These are phyloP conservation scores for Colletotrichum australisinense DNA, from an alignment of 2,329 filamentous ascomycete species.

Conservation along the genomic window DNA sequence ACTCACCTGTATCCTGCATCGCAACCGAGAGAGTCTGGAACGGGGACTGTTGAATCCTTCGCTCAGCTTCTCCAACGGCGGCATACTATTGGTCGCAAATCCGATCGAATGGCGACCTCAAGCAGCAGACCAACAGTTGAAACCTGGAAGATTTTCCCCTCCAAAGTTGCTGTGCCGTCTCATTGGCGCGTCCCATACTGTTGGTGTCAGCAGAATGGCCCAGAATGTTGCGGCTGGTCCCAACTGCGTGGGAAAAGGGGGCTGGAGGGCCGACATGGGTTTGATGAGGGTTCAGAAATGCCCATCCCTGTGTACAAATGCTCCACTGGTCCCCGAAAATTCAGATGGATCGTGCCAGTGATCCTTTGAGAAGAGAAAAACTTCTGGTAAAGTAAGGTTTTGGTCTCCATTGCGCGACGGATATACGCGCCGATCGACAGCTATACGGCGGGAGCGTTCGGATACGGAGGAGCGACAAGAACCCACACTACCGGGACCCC, in stretches of 20 bases:
- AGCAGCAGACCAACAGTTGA: not conserved
- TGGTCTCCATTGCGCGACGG: not conserved
- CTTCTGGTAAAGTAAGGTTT: not conserved
- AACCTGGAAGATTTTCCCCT: no score
- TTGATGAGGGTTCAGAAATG: not conserved
- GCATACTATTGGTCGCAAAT: not conserved
- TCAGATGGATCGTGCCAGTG: not conserved
- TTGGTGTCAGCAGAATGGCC: conserved; percentile 2
- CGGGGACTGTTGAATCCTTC: not conserved
- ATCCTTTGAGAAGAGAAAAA: not conserved
- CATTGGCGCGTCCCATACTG: not conserved
- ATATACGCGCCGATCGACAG: not conserved
- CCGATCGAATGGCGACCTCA: not conserved
- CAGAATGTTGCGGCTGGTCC: not conserved
- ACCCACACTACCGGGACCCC: not conserved
- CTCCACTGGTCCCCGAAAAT: conserved; percentile 13
- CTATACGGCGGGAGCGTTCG: not conserved
- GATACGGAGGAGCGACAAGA: not conserved
- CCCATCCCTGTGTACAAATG: conserved; percentile 10
- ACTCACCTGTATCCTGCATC: not conserved
- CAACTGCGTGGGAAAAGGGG: conserved; percentile 4
- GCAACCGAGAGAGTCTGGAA: not conserved
- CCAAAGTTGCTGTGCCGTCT: not conserved
- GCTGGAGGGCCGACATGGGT: conserved; percentile 18
- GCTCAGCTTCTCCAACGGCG: not conserved